Base-by-base conservation (phyloP, 163 green algal genomes). In the Scenedesmus sp. region DNA sequence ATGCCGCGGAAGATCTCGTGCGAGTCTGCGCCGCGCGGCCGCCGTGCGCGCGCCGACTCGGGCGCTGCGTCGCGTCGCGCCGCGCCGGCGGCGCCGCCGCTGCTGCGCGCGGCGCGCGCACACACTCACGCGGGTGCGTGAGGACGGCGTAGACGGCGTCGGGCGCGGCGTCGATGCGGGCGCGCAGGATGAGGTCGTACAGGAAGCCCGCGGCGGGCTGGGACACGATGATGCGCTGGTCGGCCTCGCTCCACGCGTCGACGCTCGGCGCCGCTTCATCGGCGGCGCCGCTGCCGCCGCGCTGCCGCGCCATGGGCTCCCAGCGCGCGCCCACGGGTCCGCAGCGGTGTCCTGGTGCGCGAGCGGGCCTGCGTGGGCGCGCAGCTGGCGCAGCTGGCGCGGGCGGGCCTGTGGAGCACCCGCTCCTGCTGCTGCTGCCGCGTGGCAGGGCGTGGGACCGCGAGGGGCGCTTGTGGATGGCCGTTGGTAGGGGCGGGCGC, bases 1-100 rank as follows among this genome's bases (percentile, higher is more conserved):
- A 83, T 83, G 42, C 75, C 75, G 18, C 75, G 36, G 64, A 83
- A 83, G 26, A 83, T 83, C 39, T 65, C 1, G 34, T 83, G 64
- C 3, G 75, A 70, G 24, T 64, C 75, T 77, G 64, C 45, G 42
- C n/a, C n/a, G n/a, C n/a, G 45, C 13, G 13, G 13, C 45, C 13
- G 45, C 13, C 45, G 45, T n/a, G n/a, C n/a, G n/a, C n/a, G n/a
- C n/a, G n/a, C n/a, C n/a, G n/a, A n/a, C n/a, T n/a, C n/a, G n/a
- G 15, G 13, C 13, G 13, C 13, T 53, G 45, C 45, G 15, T 22
- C 45, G 15, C 45, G 45, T 53, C 45, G 45, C 15, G 45, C 45
- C 13, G 45, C 45, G 4, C 4, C 22, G 50, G 18, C 18, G 18
- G 18, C 50, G 10, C 5, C 22, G 10, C 10, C 24, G 22, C 50